Evolutionary conservation across 805 yeast species (phyloP), one percentile per base, ranked within the genome.

Genomic region (Monosporozyma unispora): DNA sequence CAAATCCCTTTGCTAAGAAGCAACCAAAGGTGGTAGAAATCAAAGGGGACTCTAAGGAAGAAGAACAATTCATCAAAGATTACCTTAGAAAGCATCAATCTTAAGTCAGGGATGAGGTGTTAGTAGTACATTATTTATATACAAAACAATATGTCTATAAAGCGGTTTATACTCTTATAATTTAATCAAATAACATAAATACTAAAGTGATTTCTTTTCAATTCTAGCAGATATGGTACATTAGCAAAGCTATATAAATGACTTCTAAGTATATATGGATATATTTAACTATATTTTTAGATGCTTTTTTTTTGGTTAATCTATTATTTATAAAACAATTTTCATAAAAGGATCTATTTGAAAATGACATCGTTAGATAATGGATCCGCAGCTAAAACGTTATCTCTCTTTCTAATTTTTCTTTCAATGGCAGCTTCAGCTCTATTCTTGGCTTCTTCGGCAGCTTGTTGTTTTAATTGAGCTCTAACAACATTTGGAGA

Each of bases 401-500:
- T 80, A 48, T 83, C 87, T 70, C 95, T 80, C 71, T 74, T 79
- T 69, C 79, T 84, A 56, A 86, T 64, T 72, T 87, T 87, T 68
- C 87, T 76, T 56, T 84, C 82, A 52, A 78, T 71, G 7, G 95
- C 87, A 52, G 87, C 87, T 47, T 86, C 90, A 47, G 84, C 79
- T 70, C 98, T 82, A 37, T 79, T 68, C 56, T 75, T 77, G 42
- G 96, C 96, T 57, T 81, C 81, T 48, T 75, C 79, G 3, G 97
- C 97, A 49, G 84, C 81, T 63, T 84, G 79, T 58, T 82, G 85
- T 66, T 80, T 86, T 55, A 76, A 53, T 73, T 90, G 96, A 11
- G 99, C 87, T 74, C 99, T 85, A 38, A 84, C 91, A 52, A 86
- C 81, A 75, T 93, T 93, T 56, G 99, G 99, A 52, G 96, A 87